Base-by-base conservation (phyloP, 2,329 filamentous ascomycete species). In the Parafenestella ontariensis region DNA sequence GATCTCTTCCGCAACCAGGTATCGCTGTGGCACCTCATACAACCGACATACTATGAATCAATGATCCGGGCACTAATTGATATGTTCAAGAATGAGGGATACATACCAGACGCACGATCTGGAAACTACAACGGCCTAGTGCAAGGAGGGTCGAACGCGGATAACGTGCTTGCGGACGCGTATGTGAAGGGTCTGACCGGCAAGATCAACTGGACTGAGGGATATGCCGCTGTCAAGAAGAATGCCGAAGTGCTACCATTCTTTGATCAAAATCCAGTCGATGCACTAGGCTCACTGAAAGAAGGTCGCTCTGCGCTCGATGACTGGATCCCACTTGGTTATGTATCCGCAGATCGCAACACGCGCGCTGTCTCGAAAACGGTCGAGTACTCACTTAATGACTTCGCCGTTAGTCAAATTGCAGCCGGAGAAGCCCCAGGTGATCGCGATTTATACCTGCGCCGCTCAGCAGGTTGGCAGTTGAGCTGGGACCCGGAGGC, bases 31-130 rank as follows among this genome's bases (percentile, higher is more conserved):
- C 46, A 87, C 85, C 77, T 91, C n/a, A 70, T 88, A 1, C 87
- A 91, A 56, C 87, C 89, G 0, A 60, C 76, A 0, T 83, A 87
- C 1, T 85, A 90, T 24, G 82, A 86, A 0, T 76, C 83, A 31
- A 90, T 91, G 86, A 79, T 91, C n/a, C 81, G 87, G 13, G 87
- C 85, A 29, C 76, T 91, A 37, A 85, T 91, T 26, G 88, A 90
- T 49, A 89, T 85, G 51, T 74, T 70, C 59, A 73, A 68, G 50
- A 49, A 89, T 58, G 82, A 89, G 62, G 89, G 89, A 0, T 91
- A 85, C 76, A 74, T 92, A 1, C 89, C 89, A 0, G 89, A 92
- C 67, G 91, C 88, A 49, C 83, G 88, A 23, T 72, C 68, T 21
- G 72, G 73, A 2, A 74, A 74, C 39, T 75, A 74, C 46, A 91